Conservation (phyloP, 805 yeast genomes). For the Sporopachydermia quercuum region DNA sequence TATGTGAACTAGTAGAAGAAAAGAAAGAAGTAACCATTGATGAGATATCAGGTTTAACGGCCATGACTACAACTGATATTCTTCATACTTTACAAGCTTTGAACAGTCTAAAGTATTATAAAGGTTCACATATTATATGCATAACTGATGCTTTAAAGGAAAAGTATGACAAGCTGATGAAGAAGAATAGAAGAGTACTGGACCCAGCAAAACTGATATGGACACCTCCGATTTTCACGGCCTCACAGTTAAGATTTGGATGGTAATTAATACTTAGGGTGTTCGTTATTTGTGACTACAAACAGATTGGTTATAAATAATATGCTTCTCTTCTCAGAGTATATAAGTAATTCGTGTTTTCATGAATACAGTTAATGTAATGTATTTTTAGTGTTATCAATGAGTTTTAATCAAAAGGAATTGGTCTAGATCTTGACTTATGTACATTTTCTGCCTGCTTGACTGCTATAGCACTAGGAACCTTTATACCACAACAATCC, state of each 20-base stretch:
- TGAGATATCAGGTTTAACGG: slow-evolving; percentile 69
- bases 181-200: slow-evolving; percentile 60
- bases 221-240: slow-evolving; percentile 92
- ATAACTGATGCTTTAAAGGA: slow-evolving; percentile 71
- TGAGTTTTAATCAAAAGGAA: slow-evolving; percentile 57
- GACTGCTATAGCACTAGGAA: slow-evolving; percentile 94
- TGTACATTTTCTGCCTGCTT: slow-evolving; percentile 18
- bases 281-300: too few species aligned
- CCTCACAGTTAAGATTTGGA: slow-evolving; percentile 89
- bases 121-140: slow-evolving; percentile 87
- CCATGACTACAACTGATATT: slow-evolving; percentile 95
- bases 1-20: slow-evolving; percentile 51
- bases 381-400: neutral
- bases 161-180: slow-evolving; percentile 55
- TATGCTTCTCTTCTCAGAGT: too few species aligned
- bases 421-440: slow-evolving; percentile 20
- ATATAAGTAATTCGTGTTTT: neutral
- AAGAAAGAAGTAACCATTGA: slow-evolving; percentile 61
- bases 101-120: slow-evolving; percentile 79
- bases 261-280: too few species aligned
- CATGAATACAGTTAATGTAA: neutral
- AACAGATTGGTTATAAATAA: too few species aligned
- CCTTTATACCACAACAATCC: slow-evolving; percentile 93
- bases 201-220: slow-evolving; percentile 63
- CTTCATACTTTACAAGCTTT: slow-evolving; percentile 85